phyloP scores from a whole-genome alignment of 2,329 filamentous ascomycete genomes.

The Onygena corvina region DNA sequence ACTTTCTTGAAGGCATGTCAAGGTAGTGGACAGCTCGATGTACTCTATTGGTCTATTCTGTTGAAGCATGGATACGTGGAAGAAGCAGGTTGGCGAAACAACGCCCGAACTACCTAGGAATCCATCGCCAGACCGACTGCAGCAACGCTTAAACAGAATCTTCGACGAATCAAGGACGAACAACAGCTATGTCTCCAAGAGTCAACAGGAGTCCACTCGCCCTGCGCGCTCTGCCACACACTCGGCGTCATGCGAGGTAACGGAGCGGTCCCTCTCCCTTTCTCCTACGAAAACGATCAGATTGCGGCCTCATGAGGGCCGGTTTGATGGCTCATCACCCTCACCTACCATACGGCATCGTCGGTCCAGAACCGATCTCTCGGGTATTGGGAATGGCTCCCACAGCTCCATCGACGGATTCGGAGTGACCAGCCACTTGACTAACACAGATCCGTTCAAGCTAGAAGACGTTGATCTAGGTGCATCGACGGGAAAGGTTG shows the following conservation, averaged over 20 bases:
- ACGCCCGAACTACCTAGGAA: not conserved
- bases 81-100: conserved; percentile 10
- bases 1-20: too few species aligned
- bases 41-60: not conserved
- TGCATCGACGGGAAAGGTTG: conserved; percentile 7
- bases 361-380: conserved; percentile 9
- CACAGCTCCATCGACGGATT: not conserved
- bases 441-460: conserved; percentile 4
- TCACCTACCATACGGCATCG: conserved; percentile 2
- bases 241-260: not conserved
- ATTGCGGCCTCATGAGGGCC: not conserved
- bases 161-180: conserved; percentile 7
- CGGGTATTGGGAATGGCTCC: not conserved
- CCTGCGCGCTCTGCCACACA: not conserved
- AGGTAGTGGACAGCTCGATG: not conserved
- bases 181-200: not conserved
- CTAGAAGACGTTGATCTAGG: conserved; percentile 11
- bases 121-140: conserved; percentile 6
- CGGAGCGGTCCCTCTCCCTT: not conserved
- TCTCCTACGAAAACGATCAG: not conserved
- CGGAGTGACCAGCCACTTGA: not conserved
- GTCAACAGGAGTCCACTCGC: not conserved
- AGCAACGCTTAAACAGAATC: conserved; percentile 2
- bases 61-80: conserved; percentile 13
- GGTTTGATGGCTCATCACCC: not conserved